Evolutionary conservation across 2,329 filamentous ascomycete species (phyloP).

Genomic region (Cadophora luteo-olivacea): DNA sequence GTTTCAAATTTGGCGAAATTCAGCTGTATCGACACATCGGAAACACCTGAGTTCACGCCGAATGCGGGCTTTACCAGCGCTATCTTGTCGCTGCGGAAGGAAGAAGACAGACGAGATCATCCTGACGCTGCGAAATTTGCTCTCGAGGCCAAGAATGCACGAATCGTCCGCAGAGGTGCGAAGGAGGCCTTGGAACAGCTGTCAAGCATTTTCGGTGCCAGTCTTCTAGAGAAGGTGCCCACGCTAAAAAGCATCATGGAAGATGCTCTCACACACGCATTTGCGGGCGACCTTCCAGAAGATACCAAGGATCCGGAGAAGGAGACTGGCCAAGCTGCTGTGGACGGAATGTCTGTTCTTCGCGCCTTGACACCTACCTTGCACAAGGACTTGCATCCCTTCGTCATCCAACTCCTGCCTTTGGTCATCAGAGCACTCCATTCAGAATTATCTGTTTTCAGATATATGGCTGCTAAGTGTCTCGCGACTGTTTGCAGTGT

Average conservation of each 20-base stretch:
- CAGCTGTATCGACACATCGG: slow-evolving; percentile 95
- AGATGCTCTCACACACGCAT: slow-evolving; percentile 76
- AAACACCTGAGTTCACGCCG: slow-evolving; percentile 92
- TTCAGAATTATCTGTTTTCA: slow-evolving; percentile 87
- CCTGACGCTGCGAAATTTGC: slow-evolving; percentile 90
- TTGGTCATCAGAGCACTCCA: slow-evolving; percentile 87
- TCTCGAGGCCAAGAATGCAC: slow-evolving; percentile 84
- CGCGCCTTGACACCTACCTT: slow-evolving; percentile 94
- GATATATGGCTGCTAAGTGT: slow-evolving; percentile 97
- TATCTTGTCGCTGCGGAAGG: slow-evolving; percentile 93
- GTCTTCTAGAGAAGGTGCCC: slow-evolving; percentile 82
- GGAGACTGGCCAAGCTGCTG: slow-evolving; percentile 85
- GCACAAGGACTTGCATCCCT: slow-evolving; percentile 74
- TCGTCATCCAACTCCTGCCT: slow-evolving; percentile 84
- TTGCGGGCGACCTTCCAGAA: slow-evolving; percentile 72
- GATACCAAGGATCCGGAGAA: slow-evolving; percentile 77
- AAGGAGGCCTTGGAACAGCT: slow-evolving; percentile 94
- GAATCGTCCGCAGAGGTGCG: slow-evolving; percentile 89
- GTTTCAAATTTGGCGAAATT: slow-evolving; percentile 96
- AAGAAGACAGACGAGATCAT: slow-evolving; percentile 94
- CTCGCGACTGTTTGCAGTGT: slow-evolving; percentile 97
- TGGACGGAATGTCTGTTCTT: slow-evolving; percentile 92
- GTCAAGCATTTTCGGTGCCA: slow-evolving; percentile 76
- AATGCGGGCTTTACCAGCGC: slow-evolving; percentile 80
- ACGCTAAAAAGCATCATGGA: slow-evolving; percentile 84